Conservation (phyloP, 2,329 filamentous ascomycete species). For the Ascocoryne sarcoides region DNA sequence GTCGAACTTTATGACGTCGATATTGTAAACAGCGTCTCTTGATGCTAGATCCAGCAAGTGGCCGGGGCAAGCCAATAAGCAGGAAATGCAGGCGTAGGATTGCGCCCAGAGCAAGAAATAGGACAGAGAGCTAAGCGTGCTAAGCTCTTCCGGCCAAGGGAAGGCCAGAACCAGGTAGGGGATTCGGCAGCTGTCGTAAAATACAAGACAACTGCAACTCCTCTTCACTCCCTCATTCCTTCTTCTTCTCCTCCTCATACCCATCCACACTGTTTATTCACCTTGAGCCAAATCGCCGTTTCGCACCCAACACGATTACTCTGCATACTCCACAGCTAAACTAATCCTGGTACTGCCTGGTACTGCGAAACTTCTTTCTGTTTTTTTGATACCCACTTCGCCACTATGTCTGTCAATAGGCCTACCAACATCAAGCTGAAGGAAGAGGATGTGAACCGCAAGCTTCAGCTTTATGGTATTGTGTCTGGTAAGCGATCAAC, state of each 20-base stretch:
- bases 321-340: not conserved
- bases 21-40: no score
- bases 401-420: conserved; percentile 23
- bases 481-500: conserved; percentile 43
- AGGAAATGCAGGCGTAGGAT: no score
- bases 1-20: no score
- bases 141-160: no score
- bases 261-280: conserved; percentile 1
- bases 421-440: conserved; percentile 24
- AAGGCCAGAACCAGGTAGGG: no score
- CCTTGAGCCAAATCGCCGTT: not conserved
- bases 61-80: no score
- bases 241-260: not conserved
- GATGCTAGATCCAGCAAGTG: no score
- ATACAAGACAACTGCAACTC: not conserved
- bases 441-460: conserved; percentile 67
- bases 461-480: conserved; percentile 93
- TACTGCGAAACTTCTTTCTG: no score
- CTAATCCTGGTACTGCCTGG: not conserved
- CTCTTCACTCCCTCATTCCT: conserved; percentile 1
- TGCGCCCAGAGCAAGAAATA: no score
- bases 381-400: conserved; percentile 16
- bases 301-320: no score
- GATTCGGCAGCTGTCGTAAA: no score
- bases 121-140: no score